A percentile compares a stretch with the other conserved stretches of the same genome.
Evolutionary conservation across 2,329 filamentous ascomycete genomes (phyloP).

Genomic region (Basipetospora chlamydospora): DNA sequence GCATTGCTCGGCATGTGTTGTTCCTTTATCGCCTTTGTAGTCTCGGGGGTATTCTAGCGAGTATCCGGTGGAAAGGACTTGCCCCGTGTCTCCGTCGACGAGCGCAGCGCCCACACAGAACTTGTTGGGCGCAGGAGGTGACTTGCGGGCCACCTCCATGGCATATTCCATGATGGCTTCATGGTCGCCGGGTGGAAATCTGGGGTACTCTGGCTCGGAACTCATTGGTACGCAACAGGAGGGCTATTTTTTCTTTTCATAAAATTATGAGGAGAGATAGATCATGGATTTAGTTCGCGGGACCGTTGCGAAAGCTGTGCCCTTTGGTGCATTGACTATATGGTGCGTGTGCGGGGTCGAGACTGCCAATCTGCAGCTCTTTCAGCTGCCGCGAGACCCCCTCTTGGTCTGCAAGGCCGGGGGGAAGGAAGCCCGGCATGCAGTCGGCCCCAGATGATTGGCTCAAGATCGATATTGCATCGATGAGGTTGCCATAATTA

Average conservation of each 20-base stretch:
- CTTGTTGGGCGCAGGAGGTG: slow-evolving; percentile 21
- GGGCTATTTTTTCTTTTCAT: too few species aligned
- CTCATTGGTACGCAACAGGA: slow-evolving; percentile 5
- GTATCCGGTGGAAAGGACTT: slow-evolving; percentile 26
- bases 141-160: slow-evolving; percentile 19
- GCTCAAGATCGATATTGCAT: too few species aligned
- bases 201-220: slow-evolving; percentile 6
- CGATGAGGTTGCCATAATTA: too few species aligned
- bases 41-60: slow-evolving; percentile 23
- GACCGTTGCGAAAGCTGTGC: too few species aligned
- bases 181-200: slow-evolving; percentile 17
- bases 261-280: background rate
- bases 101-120: slow-evolving; percentile 28
- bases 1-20: slow-evolving; percentile 26
- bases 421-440: too few species aligned
- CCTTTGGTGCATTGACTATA: too few species aligned
- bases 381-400: too few species aligned
- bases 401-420: too few species aligned
- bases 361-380: too few species aligned
- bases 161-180: slow-evolving; percentile 23
- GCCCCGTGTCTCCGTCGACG: slow-evolving; percentile 19
- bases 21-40: slow-evolving; percentile 20
- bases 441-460: too few species aligned
- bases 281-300: too few species aligned
- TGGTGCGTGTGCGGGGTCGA: too few species aligned